Base-by-base conservation (phyloP, 495 filamentous ascomycete genomes). In the Chaetomium tenue region DNA sequence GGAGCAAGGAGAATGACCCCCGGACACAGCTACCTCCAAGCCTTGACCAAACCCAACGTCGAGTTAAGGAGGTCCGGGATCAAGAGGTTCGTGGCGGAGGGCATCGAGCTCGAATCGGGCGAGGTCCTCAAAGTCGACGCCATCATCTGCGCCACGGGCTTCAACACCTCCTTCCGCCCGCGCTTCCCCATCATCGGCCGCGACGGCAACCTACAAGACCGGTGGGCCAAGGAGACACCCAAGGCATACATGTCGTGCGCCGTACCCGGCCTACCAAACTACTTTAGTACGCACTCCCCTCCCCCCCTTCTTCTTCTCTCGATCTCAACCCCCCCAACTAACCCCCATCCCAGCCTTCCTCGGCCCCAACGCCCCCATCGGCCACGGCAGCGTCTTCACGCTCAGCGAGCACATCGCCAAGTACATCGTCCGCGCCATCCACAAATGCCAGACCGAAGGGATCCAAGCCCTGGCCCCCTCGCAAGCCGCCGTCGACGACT, bases 61-160 rank as follows among this genome's bases (percentile, higher is more conserved):
- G 78, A 80, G 56, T 80, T 87, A 26, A 82, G 88, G 59, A 79
- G 77, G n/a, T 80, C 79, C 0, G 76, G 65, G 1, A 90, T 91
- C 68, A 72, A 78, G 42, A 70, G 73, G 15, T 82, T 91, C 62
- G 84, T 85, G 0, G 74, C 77, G n/a, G 85, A 81, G 13, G 85
- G 86, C 3, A 82, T 89, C 57, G 76, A 85, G 64, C 82, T 85
- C 12, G 76, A 76, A 13, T 83, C 86, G 12, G 86, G 86, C 39
- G 72, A 79, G 13, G 72, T 84, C 44, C 70, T 86, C 42, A 74
- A 83, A 57, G 79, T 86, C 4, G 87, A 90, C 64, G 80, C 79
- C 9, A 80, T 87, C n/a, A 81, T 92, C 67, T 91, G 89, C 70
- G 84, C 89, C 3, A 92, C 89, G 0, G 89, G 89, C 7, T 89